Evolutionary conservation across 2,329 filamentous ascomycete species (phyloP).

Genomic region (Emericellopsis cladophorae): DNA sequence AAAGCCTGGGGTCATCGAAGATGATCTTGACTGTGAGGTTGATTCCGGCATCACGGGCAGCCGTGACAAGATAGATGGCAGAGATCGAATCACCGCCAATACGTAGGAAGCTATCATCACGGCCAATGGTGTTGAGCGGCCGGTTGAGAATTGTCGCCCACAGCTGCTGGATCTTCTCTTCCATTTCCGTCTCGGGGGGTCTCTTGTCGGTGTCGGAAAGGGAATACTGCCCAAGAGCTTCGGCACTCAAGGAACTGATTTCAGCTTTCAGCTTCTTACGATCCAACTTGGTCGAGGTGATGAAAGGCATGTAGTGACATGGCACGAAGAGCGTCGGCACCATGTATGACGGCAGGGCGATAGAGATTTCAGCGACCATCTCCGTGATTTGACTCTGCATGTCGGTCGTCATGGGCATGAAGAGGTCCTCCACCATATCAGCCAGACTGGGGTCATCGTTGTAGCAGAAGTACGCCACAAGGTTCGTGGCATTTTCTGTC

Average conservation of each 20-base stretch:
- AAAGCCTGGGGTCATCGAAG: slow-evolving; percentile 1
- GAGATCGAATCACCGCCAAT: slow-evolving; percentile 8
- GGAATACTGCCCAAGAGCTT: slow-evolving; percentile 3
- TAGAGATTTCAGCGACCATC: slow-evolving; percentile 3
- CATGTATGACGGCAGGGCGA: slow-evolving; percentile 8
- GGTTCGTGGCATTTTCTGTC: not conserved
- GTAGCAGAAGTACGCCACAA: slow-evolving; percentile 1
- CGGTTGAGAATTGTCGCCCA: slow-evolving; percentile 9
- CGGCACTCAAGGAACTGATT: not conserved
- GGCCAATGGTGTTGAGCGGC: slow-evolving; percentile 1
- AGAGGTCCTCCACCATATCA: slow-evolving; percentile 2
- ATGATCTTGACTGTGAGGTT: not conserved
- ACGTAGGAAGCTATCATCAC: slow-evolving; percentile 5
- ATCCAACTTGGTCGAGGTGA: slow-evolving; percentile 6
- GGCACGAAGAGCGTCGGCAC: slow-evolving; percentile 8
- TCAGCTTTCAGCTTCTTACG: slow-evolving; percentile 4
- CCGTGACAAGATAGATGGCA: slow-evolving; percentile 4
- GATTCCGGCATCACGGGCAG: not conserved
- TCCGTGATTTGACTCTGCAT: slow-evolving; percentile 6
- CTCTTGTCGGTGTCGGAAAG: slow-evolving; percentile 9
- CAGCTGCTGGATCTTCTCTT: slow-evolving; percentile 18
- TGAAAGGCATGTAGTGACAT: slow-evolving; percentile 7
- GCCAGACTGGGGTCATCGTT: not conserved
- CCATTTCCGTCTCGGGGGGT: slow-evolving; percentile 7
- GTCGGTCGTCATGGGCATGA: slow-evolving; percentile 3